Base-by-base conservation (phyloP, 2,329 filamentous ascomycete genomes). In the Pseudocercospora fijiensis region DNA sequence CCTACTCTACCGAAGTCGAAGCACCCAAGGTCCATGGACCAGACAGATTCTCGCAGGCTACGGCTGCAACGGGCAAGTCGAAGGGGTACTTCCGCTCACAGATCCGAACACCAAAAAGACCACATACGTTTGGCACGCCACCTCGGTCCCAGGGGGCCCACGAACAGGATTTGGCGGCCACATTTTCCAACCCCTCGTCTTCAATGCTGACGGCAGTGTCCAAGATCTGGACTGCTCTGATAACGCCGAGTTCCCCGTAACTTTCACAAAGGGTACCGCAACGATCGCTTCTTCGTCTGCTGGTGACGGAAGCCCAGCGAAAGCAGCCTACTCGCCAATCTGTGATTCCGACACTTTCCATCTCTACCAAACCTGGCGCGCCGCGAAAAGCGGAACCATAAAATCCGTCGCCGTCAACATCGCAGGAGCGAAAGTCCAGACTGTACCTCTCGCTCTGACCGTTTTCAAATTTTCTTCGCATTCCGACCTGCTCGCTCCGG, bases 1-100 rank as follows among this genome's bases (percentile, higher is more conserved):
- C 2, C 58, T 72, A 1, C 33, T 72, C 2, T 72, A 72, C 45
- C 65, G 69, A 18, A 61, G 63, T 3, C 33, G 45, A 16, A 67
- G 59, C 8, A 68, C 69, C 22, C 57, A 68, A 60, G 70, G 70
- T 16, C 70, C 70, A 1, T 72, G 70, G 70, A 65, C 63, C 3
- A 60, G 70, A 18, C 70, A 72, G 62, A 72, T 72, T 20, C 51
- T 72, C 30, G 53, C 64, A 4, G 69, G 69, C 4, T 71, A 72
- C 24, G 66, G 65, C 11, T 72, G 70, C 30, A 61, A 70, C 16
- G 67, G 70, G 24, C 70, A 72, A 37, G 55, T 68, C 16, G 68
- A 70, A 51, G 70, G 69, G n/a, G 67, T 72, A 4, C 60, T 70
- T 2, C 68, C 66, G 13, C 37, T 71, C 24, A 60, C 51, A 9